Percentiles rank a stretch among this genome's conserved stretches.
phyloP scores from a whole-genome alignment of 1,284 basidiomycete species.

The Papiliotrema fonsecae region DNA sequence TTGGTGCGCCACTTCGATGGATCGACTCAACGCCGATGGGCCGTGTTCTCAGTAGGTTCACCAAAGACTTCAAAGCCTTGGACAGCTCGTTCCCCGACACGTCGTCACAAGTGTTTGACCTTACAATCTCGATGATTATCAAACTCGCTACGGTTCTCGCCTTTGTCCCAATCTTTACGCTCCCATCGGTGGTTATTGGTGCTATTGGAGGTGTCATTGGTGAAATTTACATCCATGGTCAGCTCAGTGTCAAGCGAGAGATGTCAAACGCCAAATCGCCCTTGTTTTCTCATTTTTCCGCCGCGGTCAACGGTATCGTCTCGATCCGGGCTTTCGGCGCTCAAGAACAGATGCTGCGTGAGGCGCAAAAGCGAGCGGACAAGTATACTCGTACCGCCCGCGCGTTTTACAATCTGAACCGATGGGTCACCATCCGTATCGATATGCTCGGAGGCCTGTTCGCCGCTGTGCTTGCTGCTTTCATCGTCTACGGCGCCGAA shows the following conservation, averaged over 20 bases:
- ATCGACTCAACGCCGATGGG: slow-evolving; percentile 58
- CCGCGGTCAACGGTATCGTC: slow-evolving; percentile 60
- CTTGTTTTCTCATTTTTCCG: slow-evolving; percentile 65
- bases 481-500: slow-evolving; percentile 40
- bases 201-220: slow-evolving; percentile 53
- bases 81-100: slow-evolving; percentile 44
- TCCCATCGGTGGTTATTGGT: slow-evolving; percentile 48
- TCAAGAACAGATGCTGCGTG: slow-evolving; percentile 38
- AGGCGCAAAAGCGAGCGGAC: slow-evolving; percentile 41
- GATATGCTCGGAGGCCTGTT: slow-evolving; percentile 47
- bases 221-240: slow-evolving; percentile 59
- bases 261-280: slow-evolving; percentile 64
- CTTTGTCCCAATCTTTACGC: slow-evolving; percentile 51
- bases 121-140: slow-evolving; percentile 46
- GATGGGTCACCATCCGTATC: slow-evolving; percentile 45
- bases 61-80: slow-evolving; percentile 55
- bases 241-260: slow-evolving; percentile 66
- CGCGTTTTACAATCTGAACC: slow-evolving; percentile 45
- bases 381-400: slow-evolving; percentile 46
- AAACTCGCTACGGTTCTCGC: slow-evolving; percentile 52
- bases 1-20: slow-evolving; percentile 58
- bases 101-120: slow-evolving; percentile 37
- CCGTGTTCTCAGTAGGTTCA: slow-evolving; percentile 59
- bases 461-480: slow-evolving; percentile 35
- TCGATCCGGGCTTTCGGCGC: slow-evolving; percentile 50